These are phyloP conservation scores for Mesembryanthemum crystallinum DNA, from an alignment of 148 eudicot genomes.

Conservation along the genomic window DNA sequence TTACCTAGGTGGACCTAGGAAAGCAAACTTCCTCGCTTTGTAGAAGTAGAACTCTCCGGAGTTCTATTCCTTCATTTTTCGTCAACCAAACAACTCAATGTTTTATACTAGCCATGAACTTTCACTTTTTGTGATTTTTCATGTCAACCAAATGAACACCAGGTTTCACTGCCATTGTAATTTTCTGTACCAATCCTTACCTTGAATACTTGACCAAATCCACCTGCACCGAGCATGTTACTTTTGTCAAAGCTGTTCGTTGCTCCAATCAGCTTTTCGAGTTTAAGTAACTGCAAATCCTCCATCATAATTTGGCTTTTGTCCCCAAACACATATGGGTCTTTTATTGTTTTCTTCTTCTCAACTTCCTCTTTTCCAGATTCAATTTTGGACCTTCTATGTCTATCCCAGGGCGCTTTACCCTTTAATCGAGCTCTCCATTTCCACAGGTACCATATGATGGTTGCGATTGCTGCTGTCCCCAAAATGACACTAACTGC, in stretches of 20 bases:
- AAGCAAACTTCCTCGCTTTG: too few species aligned
- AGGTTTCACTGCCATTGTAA: too few species aligned
- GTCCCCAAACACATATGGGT: slow-evolving; percentile 19
- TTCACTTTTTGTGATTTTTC: too few species aligned
- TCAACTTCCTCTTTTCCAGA: slow-evolving; percentile 4
- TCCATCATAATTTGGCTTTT: slow-evolving; percentile 25
- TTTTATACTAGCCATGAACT: too few species aligned
- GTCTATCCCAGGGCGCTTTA: background rate
- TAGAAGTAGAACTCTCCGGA: too few species aligned
- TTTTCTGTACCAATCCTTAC: slow-evolving; percentile 15
- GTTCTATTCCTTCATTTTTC: too few species aligned
- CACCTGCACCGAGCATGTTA: slow-evolving; percentile 52
- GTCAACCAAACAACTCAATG: too few species aligned
- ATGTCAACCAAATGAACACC: background rate
- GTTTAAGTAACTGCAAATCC: slow-evolving; percentile 34
- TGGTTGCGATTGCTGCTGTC: slow-evolving; percentile 10
- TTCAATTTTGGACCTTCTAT: background rate
- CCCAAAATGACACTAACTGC: slow-evolving; percentile 21
- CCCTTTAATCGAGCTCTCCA: slow-evolving; percentile 23
- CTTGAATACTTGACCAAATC: slow-evolving; percentile 53
- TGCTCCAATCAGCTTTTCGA: slow-evolving; percentile 30
- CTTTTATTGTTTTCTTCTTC: background rate
- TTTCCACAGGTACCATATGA: slow-evolving; percentile 28
- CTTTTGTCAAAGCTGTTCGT: slow-evolving; percentile 35
- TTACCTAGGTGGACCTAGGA: too few species aligned